Base-by-base conservation (phyloP, 2,329 filamentous ascomycete genomes). In the Xylaria hypoxylon region DNA sequence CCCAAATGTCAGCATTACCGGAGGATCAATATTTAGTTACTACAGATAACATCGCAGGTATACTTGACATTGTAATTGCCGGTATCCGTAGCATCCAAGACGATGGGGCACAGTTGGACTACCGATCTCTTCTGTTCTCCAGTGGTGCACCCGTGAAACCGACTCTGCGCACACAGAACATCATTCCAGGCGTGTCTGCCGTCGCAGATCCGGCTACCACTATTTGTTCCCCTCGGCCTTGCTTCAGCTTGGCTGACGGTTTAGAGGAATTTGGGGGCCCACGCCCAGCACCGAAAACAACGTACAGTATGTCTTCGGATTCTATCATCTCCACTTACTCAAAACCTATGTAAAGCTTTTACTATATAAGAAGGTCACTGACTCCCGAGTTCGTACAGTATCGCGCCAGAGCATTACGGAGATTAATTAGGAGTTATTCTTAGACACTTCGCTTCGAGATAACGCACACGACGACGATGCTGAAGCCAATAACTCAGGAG, bases 361-460 rank as follows among this genome's bases (percentile, higher is more conserved):
- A 3, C 6, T 44, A 10, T n/a, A 58, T 33, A 38, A 2, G 11
- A 19, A 19, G 52, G 42, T 10, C 19, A 38, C 65, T 68, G 3
- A 68, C 33, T 15, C 1, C 11, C 38, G 1, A 6, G 6, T 31
- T 52, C n/a, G 2, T 19, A 24, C n/a, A 68, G 72, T 78, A 58
- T 76, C 76, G 19, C 74, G 75, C 40, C 75, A 76, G 45, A 77
- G 76, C 44, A 71, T 78, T n/a, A 76, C 74, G 22, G 74, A 78
- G 53, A 71, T 77, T 44, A 71, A 72, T 50, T 78, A 72, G 76
- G 72, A 69, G 31, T 70, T 62, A 10, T 58, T 70, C 15, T 63
- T 66, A 42, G 67, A 69, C 17, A 47, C 40, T 52, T 53, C 40
- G 13, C 33, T 38, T n/a, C 35, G 24, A 17, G 31, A 67, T 5